Evolutionary conservation across 805 yeast species (phyloP), one percentile per base, ranked within the genome.

Genomic region (Helenozyma rhizophorensis): DNA sequence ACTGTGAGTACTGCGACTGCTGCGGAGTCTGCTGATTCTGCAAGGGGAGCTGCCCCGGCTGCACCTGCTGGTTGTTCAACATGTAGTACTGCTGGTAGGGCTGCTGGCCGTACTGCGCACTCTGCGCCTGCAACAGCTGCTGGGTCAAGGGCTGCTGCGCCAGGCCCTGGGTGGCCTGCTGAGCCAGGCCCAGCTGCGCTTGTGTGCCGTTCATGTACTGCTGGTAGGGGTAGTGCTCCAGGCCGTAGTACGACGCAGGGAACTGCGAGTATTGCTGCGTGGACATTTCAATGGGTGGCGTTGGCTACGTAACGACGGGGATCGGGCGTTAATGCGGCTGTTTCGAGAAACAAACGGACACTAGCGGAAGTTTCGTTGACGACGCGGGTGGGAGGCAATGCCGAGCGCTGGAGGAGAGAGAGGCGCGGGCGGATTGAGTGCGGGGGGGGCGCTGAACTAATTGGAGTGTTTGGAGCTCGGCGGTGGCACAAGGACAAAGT

Each of bases 181-280:
- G 46, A 31, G 33, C 21, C 16, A 25, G 36, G 14, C 40, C 45
- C 22, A 31, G 33, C 21, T 42, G 48, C 9, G 46, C 39, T 32
- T 44, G 48, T 8, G 28, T 36, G 17, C 39, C 42, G 28, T 41
- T 43, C 46, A 45, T 45, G 34, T 40, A 45, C 23, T 43, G 47
- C 15, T 39, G 41, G 41, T 45, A 45, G n/a, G 47, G 50, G 35
- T 45, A 45, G 36, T 37, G 47, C 32, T 45, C 50, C 48, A 39
- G 50, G 23, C 49, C 49, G 40, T 45, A 45, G 40, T 45, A 45
- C 21, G 47, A 43, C 28, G 37, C 36, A 23, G 50, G 48, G 32
- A 27, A 41, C 27, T 43, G 50, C 14, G 47, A 43, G 36, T 43
- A 45, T 21, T 45, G 50, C 16, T 45, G 47, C n/a, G 50, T 41